Conservation (phyloP, 2,329 filamentous ascomycete species). For the Aspergillus sp. region DNA sequence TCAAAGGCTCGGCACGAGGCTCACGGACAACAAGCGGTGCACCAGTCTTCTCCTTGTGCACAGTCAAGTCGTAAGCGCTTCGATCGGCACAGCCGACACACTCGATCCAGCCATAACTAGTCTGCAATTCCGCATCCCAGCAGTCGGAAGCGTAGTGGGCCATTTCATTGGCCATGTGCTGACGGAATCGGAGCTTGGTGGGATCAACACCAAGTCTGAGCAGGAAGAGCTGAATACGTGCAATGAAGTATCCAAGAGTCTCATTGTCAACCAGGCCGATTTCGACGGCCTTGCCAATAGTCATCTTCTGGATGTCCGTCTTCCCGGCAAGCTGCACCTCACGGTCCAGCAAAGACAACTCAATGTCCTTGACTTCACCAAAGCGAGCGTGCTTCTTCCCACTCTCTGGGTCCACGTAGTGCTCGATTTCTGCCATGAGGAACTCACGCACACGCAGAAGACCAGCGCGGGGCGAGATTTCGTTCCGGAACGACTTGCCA, state of each 20-base stretch:
- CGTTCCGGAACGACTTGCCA: constrained; percentile 96
- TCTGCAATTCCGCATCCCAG: constrained; percentile 92
- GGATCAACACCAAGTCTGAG: constrained; percentile 78
- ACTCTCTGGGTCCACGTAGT: constrained; percentile 89
- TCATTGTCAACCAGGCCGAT: constrained; percentile 86
- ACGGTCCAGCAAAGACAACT: constrained; percentile 76
- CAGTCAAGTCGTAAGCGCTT: constrained; percentile 86
- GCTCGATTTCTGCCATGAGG: constrained; percentile 97
- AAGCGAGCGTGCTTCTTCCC: constrained; percentile 94
- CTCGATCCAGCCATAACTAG: constrained; percentile 93
- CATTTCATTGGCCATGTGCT: constrained; percentile 90
- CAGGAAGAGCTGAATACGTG: constrained; percentile 85
- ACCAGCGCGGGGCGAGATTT: constrained; percentile 88
- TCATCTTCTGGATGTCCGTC: constrained; percentile 62
- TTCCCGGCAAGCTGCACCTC: constrained; percentile 80
- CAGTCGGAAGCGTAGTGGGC: constrained; percentile 95
- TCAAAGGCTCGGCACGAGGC: constrained; percentile 65
- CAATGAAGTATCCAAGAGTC: constrained; percentile 95
- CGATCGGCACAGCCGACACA: constrained; percentile 95
- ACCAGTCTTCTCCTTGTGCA: constrained; percentile 89
- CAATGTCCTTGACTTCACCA: constrained; percentile 70
- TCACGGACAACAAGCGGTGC: constrained; percentile 78
- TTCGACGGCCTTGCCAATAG: constrained; percentile 79
- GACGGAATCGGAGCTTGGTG: constrained; percentile 85
- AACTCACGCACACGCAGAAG: constrained; percentile 93